Percentiles rank a stretch among this genome's conserved stretches.
Evolutionary conservation across 2,329 filamentous ascomycete genomes (phyloP).

Genomic region (Gyromitra esculenta): DNA sequence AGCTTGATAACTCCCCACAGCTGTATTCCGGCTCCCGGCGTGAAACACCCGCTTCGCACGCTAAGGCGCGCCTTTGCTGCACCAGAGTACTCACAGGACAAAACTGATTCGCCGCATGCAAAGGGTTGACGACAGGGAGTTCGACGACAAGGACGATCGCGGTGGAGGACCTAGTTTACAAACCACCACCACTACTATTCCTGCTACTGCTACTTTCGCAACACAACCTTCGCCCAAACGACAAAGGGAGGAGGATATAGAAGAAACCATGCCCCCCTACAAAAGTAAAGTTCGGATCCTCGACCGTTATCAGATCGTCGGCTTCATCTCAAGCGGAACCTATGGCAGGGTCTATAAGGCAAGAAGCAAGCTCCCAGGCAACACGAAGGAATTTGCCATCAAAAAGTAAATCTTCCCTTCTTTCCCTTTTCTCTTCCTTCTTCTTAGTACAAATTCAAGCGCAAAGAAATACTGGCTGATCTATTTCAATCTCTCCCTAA

Average conservation of each 20-base stretch:
- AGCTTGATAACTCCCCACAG: conserved; percentile 8
- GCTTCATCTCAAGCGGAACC: conserved; percentile 97
- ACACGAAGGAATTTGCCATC: conserved; percentile 88
- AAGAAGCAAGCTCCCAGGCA: conserved; percentile 69
- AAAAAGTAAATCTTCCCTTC: conserved; percentile 77
- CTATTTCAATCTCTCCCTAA: conserved; percentile 20
- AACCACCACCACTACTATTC: conserved; percentile 17
- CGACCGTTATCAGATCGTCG: conserved; percentile 94
- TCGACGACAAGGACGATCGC: conserved; percentile 51
- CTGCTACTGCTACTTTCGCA: conserved; percentile 4
- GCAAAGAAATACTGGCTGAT: conserved; percentile 4
- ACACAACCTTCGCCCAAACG: conserved; percentile 29
- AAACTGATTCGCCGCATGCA: conserved; percentile 49
- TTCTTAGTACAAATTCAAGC: neutral
- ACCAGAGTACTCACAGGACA: conserved; percentile 26
- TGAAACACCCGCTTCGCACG: conserved; percentile 29
- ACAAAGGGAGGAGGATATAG: conserved; percentile 22
- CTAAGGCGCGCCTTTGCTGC: conserved; percentile 33
- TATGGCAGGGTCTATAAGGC: conserved; percentile 99
- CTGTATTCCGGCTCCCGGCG: conserved; percentile 27
- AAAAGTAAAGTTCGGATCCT: conserved; percentile 85
- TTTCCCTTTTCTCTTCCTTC: neutral
- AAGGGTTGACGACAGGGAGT: conserved; percentile 45
- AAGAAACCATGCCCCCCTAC: conserved; percentile 62
- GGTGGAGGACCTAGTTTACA: conserved; percentile 38